Evolutionary conservation across 2,329 filamentous ascomycete species (phyloP).

Genomic region (Boeremia lycopersici): DNA sequence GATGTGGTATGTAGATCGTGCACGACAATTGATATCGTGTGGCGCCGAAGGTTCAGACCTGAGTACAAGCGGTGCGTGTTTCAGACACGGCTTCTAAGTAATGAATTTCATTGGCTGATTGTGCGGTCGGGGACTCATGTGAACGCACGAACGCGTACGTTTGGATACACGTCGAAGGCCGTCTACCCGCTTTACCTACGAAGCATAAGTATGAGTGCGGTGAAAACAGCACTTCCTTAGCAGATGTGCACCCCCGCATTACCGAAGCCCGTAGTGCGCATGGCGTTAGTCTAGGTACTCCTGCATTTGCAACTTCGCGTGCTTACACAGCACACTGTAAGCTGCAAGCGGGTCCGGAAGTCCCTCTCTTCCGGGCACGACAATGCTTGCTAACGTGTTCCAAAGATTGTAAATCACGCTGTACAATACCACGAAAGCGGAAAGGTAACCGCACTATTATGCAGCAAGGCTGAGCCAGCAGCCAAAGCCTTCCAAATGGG

Average conservation of each 20-base stretch:
- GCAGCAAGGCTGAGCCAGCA: background rate
- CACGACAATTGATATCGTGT: too few species aligned
- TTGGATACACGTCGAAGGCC: too few species aligned
- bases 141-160: too few species aligned
- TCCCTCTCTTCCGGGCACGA: constrained; percentile 5
- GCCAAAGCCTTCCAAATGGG: background rate
- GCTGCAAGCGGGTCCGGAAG: constrained; percentile 7
- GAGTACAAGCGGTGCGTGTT: too few species aligned
- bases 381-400: constrained; percentile 1
- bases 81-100: too few species aligned
- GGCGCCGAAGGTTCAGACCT: too few species aligned
- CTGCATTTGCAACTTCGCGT: background rate
- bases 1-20: too few species aligned
- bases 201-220: too few species aligned
- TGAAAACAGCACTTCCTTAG: background rate
- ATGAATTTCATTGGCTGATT: too few species aligned
- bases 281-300: constrained; percentile 19
- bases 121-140: too few species aligned
- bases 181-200: too few species aligned
- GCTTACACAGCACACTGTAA: constrained; percentile 27
- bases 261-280: constrained; percentile 14
- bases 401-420: background rate
- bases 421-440: background rate
- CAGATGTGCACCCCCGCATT: constrained; percentile 20
- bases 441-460: constrained; percentile 1